Base-by-base conservation (phyloP, 345 rosid genomes). In the Melaleuca alternifolia region DNA sequence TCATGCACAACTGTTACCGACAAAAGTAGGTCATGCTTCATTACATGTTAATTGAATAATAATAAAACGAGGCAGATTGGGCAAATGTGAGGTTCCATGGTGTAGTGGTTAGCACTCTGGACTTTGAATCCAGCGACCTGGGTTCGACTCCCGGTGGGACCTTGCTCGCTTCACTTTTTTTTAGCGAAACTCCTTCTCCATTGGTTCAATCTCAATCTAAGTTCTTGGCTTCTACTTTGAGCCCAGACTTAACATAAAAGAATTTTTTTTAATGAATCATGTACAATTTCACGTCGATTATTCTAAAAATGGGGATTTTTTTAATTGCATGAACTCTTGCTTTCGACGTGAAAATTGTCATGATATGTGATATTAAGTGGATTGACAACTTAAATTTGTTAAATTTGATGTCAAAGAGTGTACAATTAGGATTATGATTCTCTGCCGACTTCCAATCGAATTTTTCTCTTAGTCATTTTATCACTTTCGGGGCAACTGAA, bases 51-150 rank as follows among this genome's bases (percentile, higher is more conserved):
- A 30, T 30, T 23, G 6, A 21, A 0, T 71, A 9, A 6, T 71
- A 2, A 9, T 7, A 21, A 0, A 71, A 71, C 44, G 6, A 8
- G 7, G 20, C 28, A 2, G 41, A 41, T 41, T 4, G 41, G 10
- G 14, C 28, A 4, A 1, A 28, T 3, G 76, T 51, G 3, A 37
- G 97, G 95, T 95, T 97, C 94, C 91, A 93, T 95, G 98, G 98
- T 96, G 98, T 95, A 93, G 97, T 95, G 98, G 99, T 96, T 94
- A 95, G 98, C 98, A 96, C 98, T 96, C 95, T 94, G 98, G 97
- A 96, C 96, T 94, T 95, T 95, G 98, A 95, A 97, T 95, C 98
- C 94, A 93, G 98, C 94, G 94, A 94, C 96, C 96, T 92, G 99
- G 95, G 98, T 93, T 95, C 95, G 95, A 96, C 92, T 95, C 95